Evolutionary conservation across 2,329 filamentous ascomycete genomes (phyloP).

Genomic region (Colletotrichum sp.): DNA sequence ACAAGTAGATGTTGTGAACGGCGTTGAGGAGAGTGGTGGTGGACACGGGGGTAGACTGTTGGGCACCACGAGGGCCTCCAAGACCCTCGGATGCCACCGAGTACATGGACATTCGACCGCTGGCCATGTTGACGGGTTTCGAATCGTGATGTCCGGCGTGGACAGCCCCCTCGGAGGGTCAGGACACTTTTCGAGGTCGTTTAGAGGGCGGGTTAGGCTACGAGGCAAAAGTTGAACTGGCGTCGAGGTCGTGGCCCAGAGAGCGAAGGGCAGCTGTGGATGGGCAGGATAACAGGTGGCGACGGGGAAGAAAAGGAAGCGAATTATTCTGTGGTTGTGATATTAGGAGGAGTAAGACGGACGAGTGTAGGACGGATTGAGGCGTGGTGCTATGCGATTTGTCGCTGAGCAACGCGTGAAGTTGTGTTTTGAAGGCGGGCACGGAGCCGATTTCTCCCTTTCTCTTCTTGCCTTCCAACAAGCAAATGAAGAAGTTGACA

Average conservation of each 20-base stretch:
- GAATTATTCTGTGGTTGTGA: neutral
- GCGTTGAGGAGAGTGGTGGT: slow-evolving; percentile 93
- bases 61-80: slow-evolving; percentile 61
- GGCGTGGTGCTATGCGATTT: neutral
- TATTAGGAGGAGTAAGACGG: neutral
- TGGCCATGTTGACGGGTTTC: slow-evolving; percentile 52
- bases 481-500: neutral
- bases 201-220: neutral
- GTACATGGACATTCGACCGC: slow-evolving; percentile 69
- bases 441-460: slow-evolving; percentile 3
- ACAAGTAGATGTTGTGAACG: slow-evolving; percentile 86
- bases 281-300: neutral
- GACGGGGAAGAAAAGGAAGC: neutral
- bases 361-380: neutral
- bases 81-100: slow-evolving; percentile 69
- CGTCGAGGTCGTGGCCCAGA: neutral
- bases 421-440: neutral
- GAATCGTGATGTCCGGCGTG: slow-evolving; percentile 36
- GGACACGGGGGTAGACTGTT: slow-evolving; percentile 80
- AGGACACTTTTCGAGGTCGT: slow-evolving; percentile 3
- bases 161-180: slow-evolving; percentile 39
- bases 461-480: neutral
- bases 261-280: neutral
- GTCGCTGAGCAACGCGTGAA: slow-evolving; percentile 18
- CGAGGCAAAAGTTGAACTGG: neutral